These are phyloP conservation scores for Allium sativum DNA, from an alignment of 106 monocot species.

Conservation along the genomic window DNA sequence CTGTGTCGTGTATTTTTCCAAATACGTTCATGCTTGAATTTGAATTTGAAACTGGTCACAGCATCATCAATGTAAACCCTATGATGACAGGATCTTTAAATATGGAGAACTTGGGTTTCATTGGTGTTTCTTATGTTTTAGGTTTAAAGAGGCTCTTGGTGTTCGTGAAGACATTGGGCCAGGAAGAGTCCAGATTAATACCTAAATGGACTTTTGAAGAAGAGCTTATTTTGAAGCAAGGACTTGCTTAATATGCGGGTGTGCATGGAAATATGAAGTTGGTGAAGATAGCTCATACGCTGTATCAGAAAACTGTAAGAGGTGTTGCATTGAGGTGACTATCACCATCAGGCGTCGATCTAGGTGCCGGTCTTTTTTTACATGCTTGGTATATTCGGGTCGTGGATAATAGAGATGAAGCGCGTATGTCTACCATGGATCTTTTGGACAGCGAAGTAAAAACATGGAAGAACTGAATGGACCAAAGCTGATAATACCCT, in stretches of 20 bases:
- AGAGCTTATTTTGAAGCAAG: constrained; percentile 7
- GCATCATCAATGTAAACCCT: neutral
- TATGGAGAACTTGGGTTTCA: neutral
- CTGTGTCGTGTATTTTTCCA: neutral
- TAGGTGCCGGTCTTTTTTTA: too few relatives aligned
- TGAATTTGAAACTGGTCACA: neutral
- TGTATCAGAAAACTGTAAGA: constrained; percentile 47
- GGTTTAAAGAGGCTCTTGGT: neutral
- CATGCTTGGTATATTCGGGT: too few relatives aligned
- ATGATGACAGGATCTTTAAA: constrained; percentile 1
- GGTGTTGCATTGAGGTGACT: constrained; percentile 73
- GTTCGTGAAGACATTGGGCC: neutral
- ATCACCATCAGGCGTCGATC: too few relatives aligned
- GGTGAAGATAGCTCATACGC: constrained; percentile 55
- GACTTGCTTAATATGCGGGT: constrained; percentile 20
- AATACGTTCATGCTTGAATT: constrained; percentile 11
- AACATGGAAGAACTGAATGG: too few relatives aligned
- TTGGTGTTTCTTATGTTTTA: neutral
- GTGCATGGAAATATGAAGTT: constrained; percentile 47
- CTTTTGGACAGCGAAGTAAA: too few relatives aligned
- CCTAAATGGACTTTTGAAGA: constrained; percentile 17
- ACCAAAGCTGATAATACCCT: too few relatives aligned
- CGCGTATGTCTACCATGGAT: too few relatives aligned
- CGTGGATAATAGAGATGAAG: too few relatives aligned
- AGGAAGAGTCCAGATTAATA: constrained; percentile 7